Evolutionary conservation across 2,329 filamentous ascomycete genomes (phyloP).

Genomic region (Ophiobolus disseminans): DNA sequence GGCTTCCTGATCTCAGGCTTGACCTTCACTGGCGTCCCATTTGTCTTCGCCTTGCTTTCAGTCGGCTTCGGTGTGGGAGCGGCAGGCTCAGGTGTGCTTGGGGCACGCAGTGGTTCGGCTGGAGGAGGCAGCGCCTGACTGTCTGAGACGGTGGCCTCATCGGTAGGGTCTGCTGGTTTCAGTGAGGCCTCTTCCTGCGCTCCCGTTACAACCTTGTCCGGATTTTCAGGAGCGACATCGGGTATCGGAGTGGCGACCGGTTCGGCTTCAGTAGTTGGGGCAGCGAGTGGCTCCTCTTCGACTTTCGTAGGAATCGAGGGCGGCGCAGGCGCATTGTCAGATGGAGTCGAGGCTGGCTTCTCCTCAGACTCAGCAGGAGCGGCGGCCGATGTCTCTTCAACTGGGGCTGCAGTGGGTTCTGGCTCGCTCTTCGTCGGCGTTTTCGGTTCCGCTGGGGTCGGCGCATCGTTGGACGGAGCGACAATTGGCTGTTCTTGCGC

Average conservation of each 20-base stretch:
- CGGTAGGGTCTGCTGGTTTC: constrained; percentile 51
- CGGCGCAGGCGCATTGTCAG: not conserved
- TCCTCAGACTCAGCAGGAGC: constrained; percentile 1
- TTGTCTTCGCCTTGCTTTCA: constrained; percentile 21
- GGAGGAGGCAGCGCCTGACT: constrained; percentile 47
- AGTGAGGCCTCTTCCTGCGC: constrained; percentile 51
- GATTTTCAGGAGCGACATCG: constrained; percentile 39
- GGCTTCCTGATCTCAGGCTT: constrained; percentile 41
- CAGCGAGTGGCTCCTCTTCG: constrained; percentile 1
- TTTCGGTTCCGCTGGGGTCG: too few species aligned
- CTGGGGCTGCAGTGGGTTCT: constrained; percentile 1
- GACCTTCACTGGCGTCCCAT: constrained; percentile 28
- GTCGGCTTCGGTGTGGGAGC: constrained; percentile 19
- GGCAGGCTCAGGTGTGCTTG: constrained; percentile 14
- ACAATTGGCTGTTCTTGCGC: too few species aligned
- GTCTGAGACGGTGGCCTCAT: constrained; percentile 45
- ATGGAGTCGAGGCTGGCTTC: not conserved
- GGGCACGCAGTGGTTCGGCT: constrained; percentile 28
- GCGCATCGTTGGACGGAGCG: too few species aligned
- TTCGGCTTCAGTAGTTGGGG: not conserved
- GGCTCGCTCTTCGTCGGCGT: too few species aligned
- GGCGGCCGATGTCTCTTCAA: not conserved
- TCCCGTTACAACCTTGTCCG: constrained; percentile 53
- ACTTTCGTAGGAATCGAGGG: constrained; percentile 2
- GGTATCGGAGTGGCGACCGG: constrained; percentile 1